Base-by-base conservation (phyloP, 345 rosid genomes). In the Euclidium syriacum region DNA sequence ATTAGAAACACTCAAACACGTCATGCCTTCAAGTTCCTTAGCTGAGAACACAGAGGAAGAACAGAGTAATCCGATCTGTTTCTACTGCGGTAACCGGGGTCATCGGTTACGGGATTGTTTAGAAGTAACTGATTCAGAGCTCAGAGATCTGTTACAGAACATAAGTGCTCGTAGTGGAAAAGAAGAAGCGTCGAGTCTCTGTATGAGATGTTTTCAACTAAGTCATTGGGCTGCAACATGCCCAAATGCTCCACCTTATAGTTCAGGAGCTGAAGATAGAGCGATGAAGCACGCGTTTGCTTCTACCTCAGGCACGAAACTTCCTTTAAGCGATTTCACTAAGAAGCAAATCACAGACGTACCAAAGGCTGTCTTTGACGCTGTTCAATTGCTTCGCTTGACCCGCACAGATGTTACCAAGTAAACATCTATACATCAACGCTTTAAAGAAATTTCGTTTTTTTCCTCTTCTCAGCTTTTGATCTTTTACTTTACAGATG, bases 161-260 rank as follows among this genome's bases (percentile, higher is more conserved):
- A 23, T 74, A 32, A 79, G 64, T 67, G 69, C 76, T 34, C 65
- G 68, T 44, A 62, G 71, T 47, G 72, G 73, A 18, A 69, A 46
- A 36, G 74, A 83, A 54, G 80, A 68, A 58, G 55, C 67, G 12
- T 65, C 83, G 67, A 67, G 78, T 63, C 50, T 79, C 48, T 85
- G 91, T 67, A 73, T 85, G 55, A 82, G 83, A 78, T 85, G 96
- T 75, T 83, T 75, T 69, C 85, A 80, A 75, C 76, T 70, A 39
- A 72, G 68, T 73, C 96, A 91, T 58, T 88, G 96, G 98, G 96
- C 96, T 58, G 73, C 79, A 65, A 46, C 76, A 18, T 91, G 92
- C 58, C 95, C 90, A 2, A 70, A 55, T 42, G 67, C 75, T 17
- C 71, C 82, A 52, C 50, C 64, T 68, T 52, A 66, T 35, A 43